These are phyloP conservation scores for Pseudogymnoascus sp. DNA, from an alignment of 2,329 filamentous ascomycete species.

Conservation along the genomic window DNA sequence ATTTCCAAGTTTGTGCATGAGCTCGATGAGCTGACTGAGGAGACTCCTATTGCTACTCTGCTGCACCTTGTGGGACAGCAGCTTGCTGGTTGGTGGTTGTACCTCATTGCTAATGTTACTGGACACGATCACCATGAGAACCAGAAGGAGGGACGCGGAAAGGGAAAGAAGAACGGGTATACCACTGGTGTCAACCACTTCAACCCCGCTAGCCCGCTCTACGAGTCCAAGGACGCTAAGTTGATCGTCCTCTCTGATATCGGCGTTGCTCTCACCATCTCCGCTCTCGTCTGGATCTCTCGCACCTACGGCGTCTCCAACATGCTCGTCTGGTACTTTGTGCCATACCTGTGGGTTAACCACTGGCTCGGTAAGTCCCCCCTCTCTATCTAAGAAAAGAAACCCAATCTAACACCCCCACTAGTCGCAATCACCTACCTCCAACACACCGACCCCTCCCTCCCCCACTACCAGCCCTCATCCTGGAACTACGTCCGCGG, in stretches of 20 bases:
- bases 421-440: constrained; percentile 93
- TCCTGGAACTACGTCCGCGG: constrained; percentile 92
- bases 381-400: background rate
- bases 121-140: constrained; percentile 91
- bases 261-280: constrained; percentile 57
- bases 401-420: constrained; percentile 22
- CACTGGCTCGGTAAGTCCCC: constrained; percentile 84
- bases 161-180: constrained; percentile 81
- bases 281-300: constrained; percentile 52
- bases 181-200: constrained; percentile 90
- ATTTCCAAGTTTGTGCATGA: constrained; percentile 71
- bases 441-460: constrained; percentile 89
- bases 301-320: constrained; percentile 77
- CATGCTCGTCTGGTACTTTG: constrained; percentile 86
- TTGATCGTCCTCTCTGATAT: constrained; percentile 81
- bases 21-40: constrained; percentile 81
- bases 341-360: constrained; percentile 97
- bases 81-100: constrained; percentile 86
- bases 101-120: constrained; percentile 85
- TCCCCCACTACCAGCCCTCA: constrained; percentile 82
- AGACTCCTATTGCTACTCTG: constrained; percentile 80
- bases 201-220: constrained; percentile 77
- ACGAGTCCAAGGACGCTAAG: constrained; percentile 83
- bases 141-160: constrained; percentile 86
- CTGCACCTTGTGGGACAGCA: constrained; percentile 73